These are phyloP conservation scores for Spergularia bocconei DNA, from an alignment of 148 eudicot species.

Conservation along the genomic window DNA sequence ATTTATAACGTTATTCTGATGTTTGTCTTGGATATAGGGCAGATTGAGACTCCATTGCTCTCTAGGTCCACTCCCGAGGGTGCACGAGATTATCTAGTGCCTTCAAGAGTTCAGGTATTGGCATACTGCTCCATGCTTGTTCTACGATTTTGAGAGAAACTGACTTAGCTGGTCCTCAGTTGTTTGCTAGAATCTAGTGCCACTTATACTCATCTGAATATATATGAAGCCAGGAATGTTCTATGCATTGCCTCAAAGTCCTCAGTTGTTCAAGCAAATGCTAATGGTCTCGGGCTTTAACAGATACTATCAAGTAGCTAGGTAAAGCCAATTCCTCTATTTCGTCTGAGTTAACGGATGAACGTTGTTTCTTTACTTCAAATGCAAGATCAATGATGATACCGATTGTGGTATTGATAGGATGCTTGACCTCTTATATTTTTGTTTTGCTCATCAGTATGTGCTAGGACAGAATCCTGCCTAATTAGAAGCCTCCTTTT, in stretches of 20 bases:
- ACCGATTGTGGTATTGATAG: neutral
- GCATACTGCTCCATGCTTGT: constrained; percentile 5
- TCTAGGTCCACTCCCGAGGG: constrained; percentile 99
- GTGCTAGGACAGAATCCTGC: neutral
- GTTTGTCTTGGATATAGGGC: constrained; percentile 65
- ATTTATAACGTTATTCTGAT: constrained; percentile 30
- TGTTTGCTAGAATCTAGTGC: constrained; percentile 2
- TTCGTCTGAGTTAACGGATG: constrained; percentile 1
- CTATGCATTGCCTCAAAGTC: constrained; percentile 99
- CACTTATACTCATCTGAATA: constrained; percentile 31
- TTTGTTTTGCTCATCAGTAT: neutral
- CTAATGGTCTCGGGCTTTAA: constrained; percentile 95
- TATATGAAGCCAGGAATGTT: constrained; percentile 91
- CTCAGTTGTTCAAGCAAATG: constrained; percentile 98
- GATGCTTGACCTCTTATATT: constrained; percentile 3
- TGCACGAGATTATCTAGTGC: constrained; percentile 98
- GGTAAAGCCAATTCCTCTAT: constrained; percentile 36
- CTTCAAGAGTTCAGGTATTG: constrained; percentile 95
- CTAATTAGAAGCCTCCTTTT: neutral
- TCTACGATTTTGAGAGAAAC: neutral
- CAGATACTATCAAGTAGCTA: constrained; percentile 94
- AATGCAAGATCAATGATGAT: neutral
- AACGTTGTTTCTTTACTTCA: constrained; percentile 1
- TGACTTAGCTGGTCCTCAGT: neutral
- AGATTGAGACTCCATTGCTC: constrained; percentile 99